Evolutionary conservation across 2,329 filamentous ascomycete species (phyloP), one percentile per base, ranked within the genome.

Genomic region (Aspergillus arachidicola): DNA sequence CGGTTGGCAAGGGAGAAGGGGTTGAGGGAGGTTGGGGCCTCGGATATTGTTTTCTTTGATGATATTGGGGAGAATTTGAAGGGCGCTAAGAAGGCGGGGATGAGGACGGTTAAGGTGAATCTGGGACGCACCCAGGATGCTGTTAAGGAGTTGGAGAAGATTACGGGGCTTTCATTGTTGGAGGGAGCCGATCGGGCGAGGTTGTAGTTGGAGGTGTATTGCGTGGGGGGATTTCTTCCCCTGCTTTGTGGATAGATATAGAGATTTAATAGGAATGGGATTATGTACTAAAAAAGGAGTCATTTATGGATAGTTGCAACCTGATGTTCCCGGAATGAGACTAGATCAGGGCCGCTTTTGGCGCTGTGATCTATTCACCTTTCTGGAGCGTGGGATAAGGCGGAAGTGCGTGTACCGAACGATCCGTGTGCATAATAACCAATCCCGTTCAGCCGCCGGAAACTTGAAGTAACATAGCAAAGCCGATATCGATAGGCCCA

Each of bases 21-120:
- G 4, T 85, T 84, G 81, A 77, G 76, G 19, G 78, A 6, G 81
- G 81, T 96, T 10, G 76, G 80, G 61, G 80, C 90, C 0, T 80
- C 81, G 0, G 92, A 97, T 60, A 82, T 97, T 51, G 79, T 96
- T 5, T 99, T 99, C 75, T 79, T 97, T 57, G 95, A 97, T 75
- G 94, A 97, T 71, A 97, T 99, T 75, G 95, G 95, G 1, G 89
- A 94, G 78, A 99, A 99, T 75, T 78, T 98, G 62, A 95, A 94
- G 82, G 89, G 85, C 51, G 95, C 89, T 1, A 91, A 84, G 78
- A 84, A 84, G 56, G 81, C 88, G 26, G 94, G 94, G 0, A 89
- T 98, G 76, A 80, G 84, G 61, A 98, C 94, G 0, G 85, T 98
- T 68, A 97, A 94, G 79, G 95, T 98, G 1, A 82, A 86, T 10